A percentile compares a stretch with the other conserved stretches of the same genome.
phyloP scores from a whole-genome alignment of 257 asterid genomes.

The Misopates orontium region DNA sequence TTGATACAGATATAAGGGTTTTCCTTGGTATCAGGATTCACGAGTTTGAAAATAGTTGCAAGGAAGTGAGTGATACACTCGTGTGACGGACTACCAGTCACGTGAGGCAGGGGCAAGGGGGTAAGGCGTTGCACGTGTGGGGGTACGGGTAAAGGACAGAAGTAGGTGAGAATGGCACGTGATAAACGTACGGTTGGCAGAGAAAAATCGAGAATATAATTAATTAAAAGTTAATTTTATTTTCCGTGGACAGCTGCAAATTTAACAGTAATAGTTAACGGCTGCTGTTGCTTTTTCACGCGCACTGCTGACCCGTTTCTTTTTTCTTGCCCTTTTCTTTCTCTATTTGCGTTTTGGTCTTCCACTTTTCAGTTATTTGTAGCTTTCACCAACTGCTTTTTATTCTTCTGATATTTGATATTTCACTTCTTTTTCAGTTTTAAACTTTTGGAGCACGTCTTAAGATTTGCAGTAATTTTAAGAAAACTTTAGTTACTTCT shows the following conservation, averaged over 20 bases:
- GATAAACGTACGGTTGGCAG: conserved; percentile 20
- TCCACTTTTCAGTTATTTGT: neutral
- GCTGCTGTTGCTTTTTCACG: neutral
- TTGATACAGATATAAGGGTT: too few relatives aligned
- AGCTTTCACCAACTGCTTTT: too few relatives aligned
- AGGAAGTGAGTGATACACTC: neutral
- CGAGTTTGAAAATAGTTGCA: too few relatives aligned
- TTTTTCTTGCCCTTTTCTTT: neutral
- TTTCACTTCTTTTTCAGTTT: too few relatives aligned
- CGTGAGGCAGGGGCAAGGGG: conserved; percentile 31
- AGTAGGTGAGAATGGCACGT: conserved; percentile 43
- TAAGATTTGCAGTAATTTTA: too few relatives aligned
- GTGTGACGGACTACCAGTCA: conserved; percentile 29
- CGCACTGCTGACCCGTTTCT: neutral
- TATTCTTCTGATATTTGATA: too few relatives aligned
- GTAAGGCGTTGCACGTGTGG: conserved; percentile 35
- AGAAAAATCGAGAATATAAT: neutral
- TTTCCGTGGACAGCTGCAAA: conserved; percentile 26
- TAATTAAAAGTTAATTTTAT: neutral
- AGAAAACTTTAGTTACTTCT: too few relatives aligned
- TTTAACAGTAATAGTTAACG: conserved; percentile 32
- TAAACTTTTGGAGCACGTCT: too few relatives aligned
- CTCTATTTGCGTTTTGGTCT: neutral
- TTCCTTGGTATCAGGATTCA: too few relatives aligned
- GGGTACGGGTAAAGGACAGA: conserved; percentile 57